Evolutionary conservation across 73 alveolate species (phyloP), one percentile per base, ranked within the genome.

Genomic region (Paraurostyla sp.): DNA sequence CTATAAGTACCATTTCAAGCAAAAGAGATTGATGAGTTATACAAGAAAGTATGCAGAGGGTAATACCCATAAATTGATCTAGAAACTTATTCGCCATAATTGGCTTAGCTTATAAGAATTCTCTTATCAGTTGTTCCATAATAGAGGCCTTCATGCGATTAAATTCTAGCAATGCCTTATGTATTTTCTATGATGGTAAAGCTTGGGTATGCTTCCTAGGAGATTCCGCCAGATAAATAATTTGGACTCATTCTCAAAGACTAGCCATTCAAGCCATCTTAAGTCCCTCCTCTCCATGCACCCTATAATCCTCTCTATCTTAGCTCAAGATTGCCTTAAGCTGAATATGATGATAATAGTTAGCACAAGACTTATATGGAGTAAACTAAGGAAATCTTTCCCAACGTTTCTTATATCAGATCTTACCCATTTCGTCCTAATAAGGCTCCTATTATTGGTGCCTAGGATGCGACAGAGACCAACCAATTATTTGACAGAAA

Each of bases 21-120:
- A 3, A 91, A 85, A 57, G 92, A 93, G 41, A 90, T 93, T 59
- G 97, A 93, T 88, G 97, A 89, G 68, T 78, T 93, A 35, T 93
- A 86, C 80, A 91, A 58, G 58, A 80, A 68, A 59, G 97, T 93
- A 23, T 90, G 96, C 42, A 76, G 82, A 78, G 97, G 97, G n/a
- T 43, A 58, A 49, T 88, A 92, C 15, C 41, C 71, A 54, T 45
- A 91, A 73, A 88, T 93, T 32, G 88, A 90, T 93, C 76, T 15
- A 40, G 45, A 57, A 50, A 57, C 78, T 16, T 93, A 91, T 91
- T 93, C 97, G 7, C 78, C 76, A 7, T 29, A 78, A 35, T 36
- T 78, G 18, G 3, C 80, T 9, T 30, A 50, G 29, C 32, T 78
- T 1, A 78, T 78, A 7, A 78, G 40, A 35, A 54, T 54, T n/a